Conservation (phyloP, 106 monocot species). For the Gastrodia elata region DNA sequence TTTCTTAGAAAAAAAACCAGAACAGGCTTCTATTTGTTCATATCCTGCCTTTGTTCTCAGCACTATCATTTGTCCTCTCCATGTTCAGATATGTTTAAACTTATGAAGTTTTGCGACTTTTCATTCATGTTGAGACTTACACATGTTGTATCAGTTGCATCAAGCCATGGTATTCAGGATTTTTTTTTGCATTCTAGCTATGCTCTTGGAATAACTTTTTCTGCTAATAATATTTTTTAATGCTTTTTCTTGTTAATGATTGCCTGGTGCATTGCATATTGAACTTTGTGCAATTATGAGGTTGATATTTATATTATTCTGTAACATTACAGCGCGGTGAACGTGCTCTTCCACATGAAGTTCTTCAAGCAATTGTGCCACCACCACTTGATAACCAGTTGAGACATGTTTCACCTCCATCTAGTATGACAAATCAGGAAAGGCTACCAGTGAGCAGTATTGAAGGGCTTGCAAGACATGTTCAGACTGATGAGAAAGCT, state of each 20-base stretch:
- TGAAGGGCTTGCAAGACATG: slow-evolving; percentile 36
- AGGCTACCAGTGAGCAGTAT: slow-evolving; percentile 12
- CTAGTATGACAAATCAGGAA: slow-evolving; percentile 28
- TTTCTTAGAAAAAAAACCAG: background rate
- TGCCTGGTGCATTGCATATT: background rate
- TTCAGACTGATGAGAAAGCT: slow-evolving; percentile 26
- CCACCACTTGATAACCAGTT: slow-evolving; percentile 48
- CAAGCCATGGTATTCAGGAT: background rate
- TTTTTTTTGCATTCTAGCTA: background rate
- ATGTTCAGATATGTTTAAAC: background rate
- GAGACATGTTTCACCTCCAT: slow-evolving; percentile 19
- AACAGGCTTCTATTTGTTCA: too few species aligned
- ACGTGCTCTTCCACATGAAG: slow-evolving; percentile 61
- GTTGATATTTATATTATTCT: background rate
- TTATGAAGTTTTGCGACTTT: background rate
- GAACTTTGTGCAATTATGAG: background rate
- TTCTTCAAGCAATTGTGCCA: slow-evolving; percentile 69
- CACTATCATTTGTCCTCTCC: background rate
- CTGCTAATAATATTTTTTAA: background rate
- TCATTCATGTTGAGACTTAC: background rate
- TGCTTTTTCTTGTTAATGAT: background rate
- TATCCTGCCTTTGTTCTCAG: background rate
- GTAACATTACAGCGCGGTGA: slow-evolving; percentile 57
- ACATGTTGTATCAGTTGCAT: background rate
- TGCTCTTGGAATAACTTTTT: background rate